Base-by-base conservation (phyloP, 306 rosid species). In the Prunus salicina region DNA sequence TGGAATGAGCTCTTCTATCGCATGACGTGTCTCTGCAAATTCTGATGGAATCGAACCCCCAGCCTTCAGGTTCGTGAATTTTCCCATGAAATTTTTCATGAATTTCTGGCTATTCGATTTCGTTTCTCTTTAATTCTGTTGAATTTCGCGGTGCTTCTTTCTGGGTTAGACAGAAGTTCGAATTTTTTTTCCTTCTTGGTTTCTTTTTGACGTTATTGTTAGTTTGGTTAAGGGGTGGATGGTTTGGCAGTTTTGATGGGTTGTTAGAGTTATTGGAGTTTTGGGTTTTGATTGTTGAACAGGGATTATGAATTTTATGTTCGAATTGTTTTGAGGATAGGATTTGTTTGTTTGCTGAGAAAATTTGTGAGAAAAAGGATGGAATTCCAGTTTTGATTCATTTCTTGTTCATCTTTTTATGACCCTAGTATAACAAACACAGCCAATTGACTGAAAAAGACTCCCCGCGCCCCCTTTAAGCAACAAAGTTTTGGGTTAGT, bases 1-100 rank as follows among this genome's bases (percentile, higher is more conserved):
- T 8, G 14, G 19, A 65, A 67, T 3, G 34, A 14, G 6, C 67
- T 60, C 66, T 28, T 19, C 49, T 58, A 2, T 74, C 75, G 62
- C 64, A 46, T 74, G 79, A 43, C 72, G 41, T 49, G 50, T 67
- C 61, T 47, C 71, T 67, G 64, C 58, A 12, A 38, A 58, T 50
- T 60, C 73, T 22, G 5, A 80, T 74, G 83, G 79, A 80, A 3
- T 74, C 83, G 8, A 80, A 80, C 0, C 15, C 79, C 25, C 63
- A 56, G 41, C 64, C 83, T 58, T 18, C 82, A 80, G 83, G 83
- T 80, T 80, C 60, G 47, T n/a, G 12, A 19, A 52, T 5, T 45
- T 28, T 2, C 19, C 3, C 24, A 5, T 4, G 24, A 3, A 47
- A 27, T 45, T n/a, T 22, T 56, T 47, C 43, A 15, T 57, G 5